phyloP scores from a whole-genome alignment of 78 protist species.

The Polysphondylium violaceum region DNA sequence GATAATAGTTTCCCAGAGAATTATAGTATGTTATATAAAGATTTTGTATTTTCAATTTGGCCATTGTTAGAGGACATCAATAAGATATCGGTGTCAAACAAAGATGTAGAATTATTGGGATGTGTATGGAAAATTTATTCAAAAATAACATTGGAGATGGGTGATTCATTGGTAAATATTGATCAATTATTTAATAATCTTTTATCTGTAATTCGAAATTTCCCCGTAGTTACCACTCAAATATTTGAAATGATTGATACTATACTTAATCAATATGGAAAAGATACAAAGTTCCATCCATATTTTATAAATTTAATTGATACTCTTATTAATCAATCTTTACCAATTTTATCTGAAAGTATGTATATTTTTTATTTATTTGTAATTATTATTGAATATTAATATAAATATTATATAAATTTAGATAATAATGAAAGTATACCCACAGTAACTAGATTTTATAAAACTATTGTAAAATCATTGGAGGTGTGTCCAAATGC shows the following conservation, averaged over 20 bases:
- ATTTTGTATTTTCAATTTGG: conserved; percentile 21
- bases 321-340: neutral
- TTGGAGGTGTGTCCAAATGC: conserved; percentile 13
- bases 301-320: conserved; percentile 28
- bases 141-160: conserved; percentile 30
- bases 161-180: neutral
- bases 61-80: conserved; percentile 14
- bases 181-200: conserved; percentile 27
- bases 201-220: neutral
- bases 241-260: conserved; percentile 13
- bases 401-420: neutral
- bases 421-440: conserved; percentile 33
- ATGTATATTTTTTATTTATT: neutral
- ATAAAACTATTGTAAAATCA: conserved; percentile 7
- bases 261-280: neutral
- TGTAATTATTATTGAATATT: neutral
- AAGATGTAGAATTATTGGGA: conserved; percentile 4
- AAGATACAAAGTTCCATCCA: conserved; percentile 15
- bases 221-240: conserved; percentile 2
- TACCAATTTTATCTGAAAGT: conserved; percentile 51
- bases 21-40: conserved; percentile 41
- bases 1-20: conserved; percentile 45
- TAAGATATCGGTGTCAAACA: conserved; percentile 13
- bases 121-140: conserved; percentile 29
- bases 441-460: conserved; percentile 37